Evolutionary conservation across 1,284 basidiomycete genomes (phyloP).

Genomic region (Moesziomyces antarcticus): DNA sequence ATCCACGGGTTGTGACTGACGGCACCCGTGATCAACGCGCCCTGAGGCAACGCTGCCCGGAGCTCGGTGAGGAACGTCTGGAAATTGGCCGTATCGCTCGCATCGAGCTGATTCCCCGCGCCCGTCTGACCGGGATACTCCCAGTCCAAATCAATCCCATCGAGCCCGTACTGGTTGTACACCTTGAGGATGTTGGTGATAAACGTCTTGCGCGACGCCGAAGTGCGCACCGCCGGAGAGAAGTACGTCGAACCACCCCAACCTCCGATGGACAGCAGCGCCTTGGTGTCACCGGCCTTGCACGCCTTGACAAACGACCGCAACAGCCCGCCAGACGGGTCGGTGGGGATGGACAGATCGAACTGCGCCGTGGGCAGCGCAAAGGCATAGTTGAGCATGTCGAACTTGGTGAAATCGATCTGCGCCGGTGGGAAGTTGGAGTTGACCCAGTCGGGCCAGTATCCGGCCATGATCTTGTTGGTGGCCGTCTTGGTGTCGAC

Average conservation of each 20-base stretch:
- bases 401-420: slow-evolving; percentile 56
- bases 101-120: slow-evolving; percentile 58
- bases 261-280: slow-evolving; percentile 56
- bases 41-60: slow-evolving; percentile 70
- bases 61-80: slow-evolving; percentile 61
- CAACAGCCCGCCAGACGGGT: slow-evolving; percentile 24
- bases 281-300: slow-evolving; percentile 38
- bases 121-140: slow-evolving; percentile 67
- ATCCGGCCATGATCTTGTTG: slow-evolving; percentile 48
- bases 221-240: slow-evolving; percentile 42
- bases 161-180: slow-evolving; percentile 71
- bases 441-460: slow-evolving; percentile 57
- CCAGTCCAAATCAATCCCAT: slow-evolving; percentile 75
- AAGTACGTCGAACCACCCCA: slow-evolving; percentile 57
- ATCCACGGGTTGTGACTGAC: slow-evolving; percentile 47
- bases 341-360: slow-evolving; percentile 41
- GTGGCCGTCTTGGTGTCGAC: slow-evolving; percentile 13
- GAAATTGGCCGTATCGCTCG: slow-evolving; percentile 53
- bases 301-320: slow-evolving; percentile 46
- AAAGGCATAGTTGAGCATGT: slow-evolving; percentile 61
- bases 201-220: slow-evolving; percentile 32
- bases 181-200: slow-evolving; percentile 63
- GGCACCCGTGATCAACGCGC: slow-evolving; percentile 53
- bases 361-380: slow-evolving; percentile 45
- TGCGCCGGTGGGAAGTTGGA: slow-evolving; percentile 31